Evolutionary conservation across 257 asterid genomes (phyloP).

Genomic region (Capsicum rhomboideum): DNA sequence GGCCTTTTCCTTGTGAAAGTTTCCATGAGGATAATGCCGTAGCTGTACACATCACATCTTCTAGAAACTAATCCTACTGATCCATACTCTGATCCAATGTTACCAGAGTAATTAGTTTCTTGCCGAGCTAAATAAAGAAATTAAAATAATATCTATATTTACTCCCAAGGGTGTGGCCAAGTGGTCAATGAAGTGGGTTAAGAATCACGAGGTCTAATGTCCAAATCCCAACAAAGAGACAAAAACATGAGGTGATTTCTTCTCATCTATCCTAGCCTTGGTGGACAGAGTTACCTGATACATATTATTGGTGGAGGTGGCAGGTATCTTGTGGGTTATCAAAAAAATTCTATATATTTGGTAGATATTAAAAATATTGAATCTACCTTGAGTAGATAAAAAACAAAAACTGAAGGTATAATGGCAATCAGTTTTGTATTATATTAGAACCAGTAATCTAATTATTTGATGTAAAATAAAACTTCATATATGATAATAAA

Average conservation of each 20-base stretch:
- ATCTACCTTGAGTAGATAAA: background rate
- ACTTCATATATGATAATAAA: background rate
- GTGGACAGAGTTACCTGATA: too few relatives aligned
- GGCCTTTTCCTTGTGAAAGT: slow-evolving; percentile 2
- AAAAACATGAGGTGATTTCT: too few relatives aligned
- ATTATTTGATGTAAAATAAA: background rate
- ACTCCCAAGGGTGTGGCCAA: too few relatives aligned
- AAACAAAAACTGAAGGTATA: background rate
- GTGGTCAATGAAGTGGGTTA: too few relatives aligned
- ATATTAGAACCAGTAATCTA: background rate
- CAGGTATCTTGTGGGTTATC: too few relatives aligned
- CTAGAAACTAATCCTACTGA: background rate
- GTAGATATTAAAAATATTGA: background rate
- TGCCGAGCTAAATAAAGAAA: background rate
- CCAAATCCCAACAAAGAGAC: too few relatives aligned
- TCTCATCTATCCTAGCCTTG: too few relatives aligned
- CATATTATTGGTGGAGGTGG: too few relatives aligned
- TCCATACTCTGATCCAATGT: background rate
- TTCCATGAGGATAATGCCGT: slow-evolving; percentile 1
- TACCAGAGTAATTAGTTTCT: background rate
- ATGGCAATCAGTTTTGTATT: too few relatives aligned
- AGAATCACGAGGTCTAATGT: too few relatives aligned
- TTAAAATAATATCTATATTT: background rate
- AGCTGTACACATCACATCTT: slow-evolving; percentile 3
- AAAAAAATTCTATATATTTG: background rate